Base-by-base conservation (phyloP, 2,329 filamentous ascomycete species). In the Aspergillus ochraceoroseus region DNA sequence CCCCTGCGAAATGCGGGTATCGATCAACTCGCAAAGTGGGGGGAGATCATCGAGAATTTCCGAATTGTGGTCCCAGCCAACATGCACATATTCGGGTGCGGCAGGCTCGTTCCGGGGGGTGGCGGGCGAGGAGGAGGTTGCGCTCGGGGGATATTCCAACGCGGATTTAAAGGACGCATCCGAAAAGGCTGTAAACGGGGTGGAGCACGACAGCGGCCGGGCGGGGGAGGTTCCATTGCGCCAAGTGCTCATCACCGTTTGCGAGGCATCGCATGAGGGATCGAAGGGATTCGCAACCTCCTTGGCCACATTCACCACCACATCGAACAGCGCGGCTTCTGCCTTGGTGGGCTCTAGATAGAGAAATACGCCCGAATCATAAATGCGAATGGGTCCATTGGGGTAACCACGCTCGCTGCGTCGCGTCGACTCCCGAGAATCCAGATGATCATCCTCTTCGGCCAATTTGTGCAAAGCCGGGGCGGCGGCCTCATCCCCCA, bases 11-110 rank as follows among this genome's bases (percentile, higher is more conserved):
- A 81, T 70, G 30, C 74, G 70, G 22, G 77, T 74, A 43, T 82
- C 79, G 48, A 82, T 80, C 11, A 80, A 60, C 50, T 77, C 74
- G 52, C 79, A 80, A 6, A 82, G 61, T 8, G 70, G 72, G 41
- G 74, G 67, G 7, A 82, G 62, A 54, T 82, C 79, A 19, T 80
- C 76, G 6, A 82, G 70, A 36, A 82, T 81, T 50, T 82, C 79
- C 8, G 79, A 81, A 55, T 82, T 82, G 59, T 82, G 79, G 51
- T 82, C 79, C 79, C 79, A 82, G 6, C 71, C 71, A 37, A 82
- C 75, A 55, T 82, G 79, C 17, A 82, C 74, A 53, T 82, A 82
- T 54, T 82, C 79, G 2, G 79, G 79, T n/a, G 65, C 59, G 15
- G 61, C 56, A 31, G 62, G 40, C 6, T 53, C 54, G 1, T 54